Percentiles rank a stretch among this genome's conserved stretches.
Evolutionary conservation across 1,139 yeast species (phyloP).

Genomic region (Magnusiomyces tetraspermus): DNA sequence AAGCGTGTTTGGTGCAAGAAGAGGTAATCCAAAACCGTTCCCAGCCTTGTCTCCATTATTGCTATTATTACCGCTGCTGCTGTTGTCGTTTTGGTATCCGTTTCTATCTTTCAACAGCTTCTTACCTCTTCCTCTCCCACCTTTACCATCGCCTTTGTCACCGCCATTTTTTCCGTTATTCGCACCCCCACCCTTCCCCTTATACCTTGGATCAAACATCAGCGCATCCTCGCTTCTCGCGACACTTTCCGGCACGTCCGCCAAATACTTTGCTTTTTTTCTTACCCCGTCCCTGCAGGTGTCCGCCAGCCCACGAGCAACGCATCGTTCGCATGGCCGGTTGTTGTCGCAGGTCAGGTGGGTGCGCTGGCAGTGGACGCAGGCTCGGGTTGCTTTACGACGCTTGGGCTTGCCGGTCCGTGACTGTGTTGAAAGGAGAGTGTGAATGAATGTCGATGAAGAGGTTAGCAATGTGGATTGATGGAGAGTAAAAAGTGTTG

Average conservation of each 20-base stretch:
- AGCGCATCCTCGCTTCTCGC: slow-evolving; percentile 16
- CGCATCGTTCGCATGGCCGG: slow-evolving; percentile 76
- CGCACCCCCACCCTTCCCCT: not conserved
- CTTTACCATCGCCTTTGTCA: slow-evolving; percentile 4
- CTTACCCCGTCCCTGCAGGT: slow-evolving; percentile 84
- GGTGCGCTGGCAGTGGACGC: slow-evolving; percentile 79
- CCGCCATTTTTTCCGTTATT: too few species aligned
- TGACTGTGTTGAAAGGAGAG: slow-evolving; percentile 11
- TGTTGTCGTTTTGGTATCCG: too few species aligned
- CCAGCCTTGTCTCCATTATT: too few species aligned
- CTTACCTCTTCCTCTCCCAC: not conserved
- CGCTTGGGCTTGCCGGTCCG: slow-evolving; percentile 28
- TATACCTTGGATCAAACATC: slow-evolving; percentile 20
- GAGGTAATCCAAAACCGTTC: too few species aligned
- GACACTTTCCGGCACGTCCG: slow-evolving; percentile 17
- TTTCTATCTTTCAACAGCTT: too few species aligned
- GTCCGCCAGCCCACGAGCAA: slow-evolving; percentile 54
- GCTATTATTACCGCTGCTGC: too few species aligned
- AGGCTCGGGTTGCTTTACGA: slow-evolving; percentile 73
- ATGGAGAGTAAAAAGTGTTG: not conserved
- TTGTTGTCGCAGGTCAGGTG: slow-evolving; percentile 80
- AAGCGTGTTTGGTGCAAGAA: too few species aligned
- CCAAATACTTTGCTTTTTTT: slow-evolving; percentile 69
- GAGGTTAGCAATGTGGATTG: too few species aligned
- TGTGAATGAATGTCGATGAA: too few species aligned